phyloP scores from a whole-genome alignment of 169 alveolate genomes.

The Pseudocohnilembus persalinus region DNA sequence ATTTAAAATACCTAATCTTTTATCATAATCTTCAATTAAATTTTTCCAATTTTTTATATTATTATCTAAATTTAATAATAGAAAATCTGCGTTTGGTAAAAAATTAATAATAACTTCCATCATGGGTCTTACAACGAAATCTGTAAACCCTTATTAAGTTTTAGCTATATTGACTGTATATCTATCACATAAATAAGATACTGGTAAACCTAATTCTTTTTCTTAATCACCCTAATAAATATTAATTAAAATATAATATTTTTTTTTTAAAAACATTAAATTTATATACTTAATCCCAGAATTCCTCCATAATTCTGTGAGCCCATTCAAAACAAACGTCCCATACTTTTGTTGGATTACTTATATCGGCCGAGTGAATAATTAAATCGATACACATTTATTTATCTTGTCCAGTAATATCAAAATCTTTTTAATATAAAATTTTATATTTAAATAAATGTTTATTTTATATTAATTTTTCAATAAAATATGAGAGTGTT shows the following conservation, averaged over 20 bases:
- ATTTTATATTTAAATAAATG: too few species aligned
- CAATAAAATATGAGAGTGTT: neutral
- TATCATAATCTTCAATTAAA: slow-evolving; percentile 4
- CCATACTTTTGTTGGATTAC: slow-evolving; percentile 39
- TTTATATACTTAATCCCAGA: slow-evolving; percentile 24
- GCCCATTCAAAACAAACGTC: slow-evolving; percentile 39
- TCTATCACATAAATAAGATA: slow-evolving; percentile 37
- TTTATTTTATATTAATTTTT: too few species aligned
- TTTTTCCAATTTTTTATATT: slow-evolving; percentile 20
- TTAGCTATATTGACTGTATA: slow-evolving; percentile 34
- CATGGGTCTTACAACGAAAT: slow-evolving; percentile 39
- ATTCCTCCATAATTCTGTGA: slow-evolving; percentile 32
- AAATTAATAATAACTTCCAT: slow-evolving; percentile 22
- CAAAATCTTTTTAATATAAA: slow-evolving; percentile 26
- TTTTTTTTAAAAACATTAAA: neutral
- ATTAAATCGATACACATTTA: slow-evolving; percentile 30
- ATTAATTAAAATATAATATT: neutral
- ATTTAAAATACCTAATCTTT: neutral
- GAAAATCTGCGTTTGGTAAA: slow-evolving; percentile 14
- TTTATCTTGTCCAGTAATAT: slow-evolving; percentile 33
- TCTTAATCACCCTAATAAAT: slow-evolving; percentile 30
- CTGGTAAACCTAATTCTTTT: slow-evolving; percentile 20
- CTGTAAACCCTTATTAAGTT: slow-evolving; percentile 42
- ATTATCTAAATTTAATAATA: neutral
- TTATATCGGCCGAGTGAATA: slow-evolving; percentile 39